Evolutionary conservation across 305 asterid genomes (phyloP).

Genomic region (Fraxinus nigra): DNA sequence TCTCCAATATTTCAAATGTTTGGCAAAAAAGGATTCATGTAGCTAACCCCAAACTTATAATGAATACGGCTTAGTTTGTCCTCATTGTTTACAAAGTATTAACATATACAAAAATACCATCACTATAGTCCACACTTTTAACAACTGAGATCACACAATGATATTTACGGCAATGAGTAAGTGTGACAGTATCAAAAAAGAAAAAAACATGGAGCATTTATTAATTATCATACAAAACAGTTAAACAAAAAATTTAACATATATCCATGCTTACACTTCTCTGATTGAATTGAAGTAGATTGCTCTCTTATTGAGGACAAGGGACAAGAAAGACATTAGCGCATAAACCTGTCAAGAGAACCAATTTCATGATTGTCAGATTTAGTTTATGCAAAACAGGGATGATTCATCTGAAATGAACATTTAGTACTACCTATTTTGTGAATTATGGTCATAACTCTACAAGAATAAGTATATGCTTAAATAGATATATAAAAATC

Average conservation of each 20-base stretch:
- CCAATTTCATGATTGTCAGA: conserved; percentile 30
- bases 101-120: background rate
- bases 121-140: background rate
- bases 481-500: background rate
- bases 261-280: conserved; percentile 74
- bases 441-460: background rate
- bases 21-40: background rate
- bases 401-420: conserved; percentile 8
- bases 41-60: background rate
- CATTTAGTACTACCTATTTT: background rate
- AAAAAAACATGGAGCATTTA: background rate
- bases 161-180: background rate
- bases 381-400: conserved; percentile 9
- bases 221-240: background rate
- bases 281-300: conserved; percentile 95
- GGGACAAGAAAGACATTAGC: conserved; percentile 83
- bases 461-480: background rate
- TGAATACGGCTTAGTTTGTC: background rate
- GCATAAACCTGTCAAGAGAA: conserved; percentile 82
- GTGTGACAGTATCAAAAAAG: background rate
- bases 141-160: background rate
- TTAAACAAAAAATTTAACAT: background rate
- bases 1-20: background rate
- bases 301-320: conserved; percentile 65
- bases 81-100: background rate